A percentile compares a stretch with the other conserved stretches of the same genome.
Conservation (phyloP, 306 rosid genomes). For the Quercus berberidifolia region DNA sequence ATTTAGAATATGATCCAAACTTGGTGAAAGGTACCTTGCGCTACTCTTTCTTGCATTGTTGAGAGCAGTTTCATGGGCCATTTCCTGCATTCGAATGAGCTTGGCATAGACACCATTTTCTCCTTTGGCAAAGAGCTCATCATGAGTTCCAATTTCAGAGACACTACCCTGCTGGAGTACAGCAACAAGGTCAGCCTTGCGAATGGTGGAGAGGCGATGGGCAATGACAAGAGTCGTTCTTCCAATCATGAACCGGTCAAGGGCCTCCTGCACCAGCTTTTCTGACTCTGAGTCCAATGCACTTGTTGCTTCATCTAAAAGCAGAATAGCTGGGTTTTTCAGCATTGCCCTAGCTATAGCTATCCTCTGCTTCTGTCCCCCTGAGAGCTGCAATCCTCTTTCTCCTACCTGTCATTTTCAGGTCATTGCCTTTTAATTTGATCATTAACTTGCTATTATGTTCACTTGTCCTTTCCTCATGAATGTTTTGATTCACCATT, state of each 20-base stretch:
- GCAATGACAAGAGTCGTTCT: conserved; percentile 91
- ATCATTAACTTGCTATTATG: neutral
- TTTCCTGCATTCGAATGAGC: conserved; percentile 90
- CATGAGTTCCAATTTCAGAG: conserved; percentile 92
- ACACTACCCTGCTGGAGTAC: conserved; percentile 84
- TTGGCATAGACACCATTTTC: conserved; percentile 93
- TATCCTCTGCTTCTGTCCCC: conserved; percentile 98
- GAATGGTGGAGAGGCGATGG: conserved; percentile 90
- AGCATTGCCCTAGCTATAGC: conserved; percentile 99
- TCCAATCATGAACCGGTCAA: conserved; percentile 96
- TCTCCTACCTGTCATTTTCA: conserved; percentile 90
- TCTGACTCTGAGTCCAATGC: conserved; percentile 98
- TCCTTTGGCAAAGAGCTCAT: conserved; percentile 81
- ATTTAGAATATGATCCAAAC: conserved; percentile 7
- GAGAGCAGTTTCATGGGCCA: conserved; percentile 87
- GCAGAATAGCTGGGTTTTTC: conserved; percentile 94
- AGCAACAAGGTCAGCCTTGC: conserved; percentile 90
- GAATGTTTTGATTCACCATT: neutral
- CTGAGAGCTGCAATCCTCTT: conserved; percentile 94
- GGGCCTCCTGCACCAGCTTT: conserved; percentile 97
- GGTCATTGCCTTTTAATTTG: neutral
- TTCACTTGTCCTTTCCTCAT: neutral
- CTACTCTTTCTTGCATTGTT: conserved; percentile 95
- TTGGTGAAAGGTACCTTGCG: conserved; percentile 63
- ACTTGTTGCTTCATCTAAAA: conserved; percentile 97